Conservation (phyloP, 2,329 filamentous ascomycete species). For the Dothidotthia symphoricarpi region DNA sequence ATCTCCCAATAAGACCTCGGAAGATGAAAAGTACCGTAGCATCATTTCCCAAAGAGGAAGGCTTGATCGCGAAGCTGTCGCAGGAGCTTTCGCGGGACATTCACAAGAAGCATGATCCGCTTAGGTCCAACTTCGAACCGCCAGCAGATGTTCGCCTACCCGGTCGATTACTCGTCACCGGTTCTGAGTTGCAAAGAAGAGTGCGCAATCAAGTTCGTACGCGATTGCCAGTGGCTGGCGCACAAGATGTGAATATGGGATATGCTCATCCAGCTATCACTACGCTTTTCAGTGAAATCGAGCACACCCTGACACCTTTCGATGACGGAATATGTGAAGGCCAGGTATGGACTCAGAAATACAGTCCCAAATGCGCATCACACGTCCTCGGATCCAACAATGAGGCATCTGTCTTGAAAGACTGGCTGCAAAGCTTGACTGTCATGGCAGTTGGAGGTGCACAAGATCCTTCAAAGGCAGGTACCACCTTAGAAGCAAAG, state of each 20-base stretch:
- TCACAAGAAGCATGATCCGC: not conserved
- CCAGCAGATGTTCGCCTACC: slow-evolving; percentile 34
- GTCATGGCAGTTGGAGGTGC: slow-evolving; percentile 71
- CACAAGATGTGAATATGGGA: not conserved
- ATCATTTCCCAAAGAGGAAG: slow-evolving; percentile 21
- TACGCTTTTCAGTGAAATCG: slow-evolving; percentile 60
- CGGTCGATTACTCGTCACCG: slow-evolving; percentile 38
- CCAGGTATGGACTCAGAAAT: slow-evolving; percentile 77
- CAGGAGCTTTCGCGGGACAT: slow-evolving; percentile 16
- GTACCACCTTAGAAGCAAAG: slow-evolving; percentile 14
- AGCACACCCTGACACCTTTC: slow-evolving; percentile 68
- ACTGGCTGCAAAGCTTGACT: slow-evolving; percentile 77
- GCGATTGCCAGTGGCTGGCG: slow-evolving; percentile 14
- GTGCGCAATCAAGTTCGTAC: slow-evolving; percentile 31
- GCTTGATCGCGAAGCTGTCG: slow-evolving; percentile 25
- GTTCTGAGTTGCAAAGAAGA: slow-evolving; percentile 41
- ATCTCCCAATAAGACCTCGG: slow-evolving; percentile 14
- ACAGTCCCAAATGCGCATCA: slow-evolving; percentile 66
- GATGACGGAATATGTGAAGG: slow-evolving; percentile 75
- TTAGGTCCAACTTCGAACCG: slow-evolving; percentile 13
- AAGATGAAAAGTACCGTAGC: slow-evolving; percentile 44
- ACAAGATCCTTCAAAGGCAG: slow-evolving; percentile 32
- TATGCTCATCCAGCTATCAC: slow-evolving; percentile 58
- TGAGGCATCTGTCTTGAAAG: slow-evolving; percentile 68
- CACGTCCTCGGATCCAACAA: slow-evolving; percentile 74